Evolutionary conservation across 75 land plant species (phyloP).

Genomic region (Selaginella tamariscina): DNA sequence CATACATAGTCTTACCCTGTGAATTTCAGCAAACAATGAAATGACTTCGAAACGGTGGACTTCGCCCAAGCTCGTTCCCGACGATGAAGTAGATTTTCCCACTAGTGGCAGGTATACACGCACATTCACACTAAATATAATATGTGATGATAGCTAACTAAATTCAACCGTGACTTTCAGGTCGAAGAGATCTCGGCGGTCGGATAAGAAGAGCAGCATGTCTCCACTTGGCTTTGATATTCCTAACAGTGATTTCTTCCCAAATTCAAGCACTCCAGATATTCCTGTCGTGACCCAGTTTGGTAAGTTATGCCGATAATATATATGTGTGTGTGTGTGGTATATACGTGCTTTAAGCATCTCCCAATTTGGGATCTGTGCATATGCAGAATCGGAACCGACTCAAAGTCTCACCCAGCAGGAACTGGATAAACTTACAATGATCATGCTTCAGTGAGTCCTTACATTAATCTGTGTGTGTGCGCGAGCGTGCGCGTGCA

Average conservation of each 20-base stretch:
- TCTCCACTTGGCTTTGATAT: not conserved
- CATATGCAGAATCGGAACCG: not conserved
- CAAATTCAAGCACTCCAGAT: not conserved
- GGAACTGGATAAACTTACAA: not conserved
- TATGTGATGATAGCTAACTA: no score
- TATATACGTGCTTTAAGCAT: no score
- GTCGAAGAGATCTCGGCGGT: not conserved
- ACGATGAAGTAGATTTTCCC: not conserved
- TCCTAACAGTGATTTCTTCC: not conserved
- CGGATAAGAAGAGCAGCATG: not conserved
- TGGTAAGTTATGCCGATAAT: not conserved
- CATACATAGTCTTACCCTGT: no score
- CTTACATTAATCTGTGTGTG: no score
- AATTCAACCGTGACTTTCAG: not conserved
- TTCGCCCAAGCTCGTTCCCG: not conserved
- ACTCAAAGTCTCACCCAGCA: not conserved
- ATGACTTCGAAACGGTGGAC: not conserved
- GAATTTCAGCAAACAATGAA: not conserved
- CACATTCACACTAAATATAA: no score
- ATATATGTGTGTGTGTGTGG: no score
- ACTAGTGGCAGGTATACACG: not conserved
- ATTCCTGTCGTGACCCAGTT: not conserved
- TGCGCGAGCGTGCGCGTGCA: no score
- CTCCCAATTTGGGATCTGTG: no score
- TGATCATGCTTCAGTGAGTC: constrained; percentile 14